phyloP scores from a whole-genome alignment of 2,329 filamentous ascomycete species.

The Neonectria punicea region DNA sequence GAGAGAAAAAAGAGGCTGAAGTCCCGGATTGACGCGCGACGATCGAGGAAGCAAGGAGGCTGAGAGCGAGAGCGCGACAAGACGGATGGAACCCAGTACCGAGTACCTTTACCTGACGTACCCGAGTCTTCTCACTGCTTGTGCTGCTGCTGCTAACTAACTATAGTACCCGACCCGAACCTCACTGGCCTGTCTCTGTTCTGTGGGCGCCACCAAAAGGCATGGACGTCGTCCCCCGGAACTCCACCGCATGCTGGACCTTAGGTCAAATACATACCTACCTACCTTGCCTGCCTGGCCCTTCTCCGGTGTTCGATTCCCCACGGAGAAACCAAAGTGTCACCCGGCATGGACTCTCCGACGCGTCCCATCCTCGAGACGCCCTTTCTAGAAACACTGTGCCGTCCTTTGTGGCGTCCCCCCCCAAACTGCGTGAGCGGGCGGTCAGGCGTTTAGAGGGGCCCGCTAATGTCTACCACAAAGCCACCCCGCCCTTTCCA shows the following conservation, averaged over 20 bases:
- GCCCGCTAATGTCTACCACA: not conserved
- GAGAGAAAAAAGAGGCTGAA: conserved; percentile 12
- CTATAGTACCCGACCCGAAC: not conserved
- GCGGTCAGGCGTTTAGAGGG: not conserved
- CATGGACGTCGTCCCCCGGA: not conserved
- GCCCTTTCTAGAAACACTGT: not conserved
- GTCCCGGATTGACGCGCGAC: conserved; percentile 9
- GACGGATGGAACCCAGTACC: not conserved
- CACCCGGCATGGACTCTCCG: too few relatives aligned
- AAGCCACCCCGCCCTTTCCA: not conserved
- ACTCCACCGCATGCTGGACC: not conserved
- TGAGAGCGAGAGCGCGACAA: not conserved
- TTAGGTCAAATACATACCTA: not conserved
- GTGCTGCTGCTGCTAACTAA: not conserved
- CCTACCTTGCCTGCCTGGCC: not conserved
- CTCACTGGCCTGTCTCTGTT: not conserved
- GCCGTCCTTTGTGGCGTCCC: not conserved
- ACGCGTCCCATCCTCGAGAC: not conserved
- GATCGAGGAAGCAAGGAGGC: conserved; percentile 6
- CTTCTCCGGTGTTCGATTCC: too few relatives aligned
- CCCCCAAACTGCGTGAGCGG: not conserved
- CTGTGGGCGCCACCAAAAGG: not conserved
- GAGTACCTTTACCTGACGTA: not conserved
- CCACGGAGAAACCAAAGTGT: too few relatives aligned
- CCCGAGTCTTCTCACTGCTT: not conserved